Evolutionary conservation across 208 protist genomes (phyloP), one percentile per base, ranked within the genome.

Genomic region (Leishmania martiniquensis): DNA sequence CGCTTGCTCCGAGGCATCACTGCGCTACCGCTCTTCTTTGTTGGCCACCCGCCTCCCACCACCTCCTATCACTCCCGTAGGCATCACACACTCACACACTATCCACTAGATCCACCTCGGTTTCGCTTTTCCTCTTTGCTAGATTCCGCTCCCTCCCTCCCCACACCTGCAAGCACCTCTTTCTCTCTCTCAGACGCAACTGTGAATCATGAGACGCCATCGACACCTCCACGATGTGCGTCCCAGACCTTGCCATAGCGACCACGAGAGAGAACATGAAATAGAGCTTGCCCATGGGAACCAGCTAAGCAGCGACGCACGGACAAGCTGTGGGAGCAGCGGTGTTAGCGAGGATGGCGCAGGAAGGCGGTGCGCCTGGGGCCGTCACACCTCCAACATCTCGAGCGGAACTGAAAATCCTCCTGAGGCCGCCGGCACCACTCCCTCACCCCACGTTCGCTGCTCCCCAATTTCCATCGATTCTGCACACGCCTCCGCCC

Each of bases 381-480:
- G 7, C 29, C 42, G 25, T 32, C 25, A 25, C 12, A 25, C 65
- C 34, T 51, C 32, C 25, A 32, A 29, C 39, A 51, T n/a, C 9
- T 69, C 65, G 42, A 69, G 32, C 25, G 42, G 65, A 17, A 25
- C 22, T 69, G 3, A 51, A 44, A 69, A 49, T 49, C n/a, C 65
- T 69, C 42, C 39, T 69, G 65, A 47, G 42, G 65, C 42, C 37
- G 15, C 42, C 22, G 42, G 65, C 6, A 15, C 42, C 32, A 9
- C 37, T 32, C 65, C n/a, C 25, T 37, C 67, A 20, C 76, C 79
- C 5, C 57, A 69, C 13, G 29, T 75, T 9, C 59, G 57, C 20
- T 65, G n/a, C 75, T 84, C 80, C 6, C 66, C 80, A 39, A 84
- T 84, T 22, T 71, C 75, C 6, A 59, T 80, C 39, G 54, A 79